Evolutionary conservation across 2,329 filamentous ascomycete species (phyloP), one percentile per base, ranked within the genome.

Genomic region (Pestalotiopsis sp.): DNA sequence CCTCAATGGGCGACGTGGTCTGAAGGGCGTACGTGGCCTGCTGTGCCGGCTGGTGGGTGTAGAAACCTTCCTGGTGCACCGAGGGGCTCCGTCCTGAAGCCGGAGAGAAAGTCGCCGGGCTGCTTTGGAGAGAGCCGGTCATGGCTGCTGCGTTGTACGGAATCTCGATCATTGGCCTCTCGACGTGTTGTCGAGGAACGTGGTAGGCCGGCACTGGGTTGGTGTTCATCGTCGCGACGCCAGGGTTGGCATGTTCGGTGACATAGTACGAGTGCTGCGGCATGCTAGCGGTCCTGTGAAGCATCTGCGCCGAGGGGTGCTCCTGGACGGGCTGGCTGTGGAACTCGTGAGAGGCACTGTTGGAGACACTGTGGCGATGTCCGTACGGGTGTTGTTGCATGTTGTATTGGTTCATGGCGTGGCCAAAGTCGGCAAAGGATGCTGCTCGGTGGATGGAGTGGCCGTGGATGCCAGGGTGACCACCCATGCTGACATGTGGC

Each of bases 191-290:
- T 45, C 83, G 82, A n/a, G 84, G 82, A 64, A 88, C 81, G 64
- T 87, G 85, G 76, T 88, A 88, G 68, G 82, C 77, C n/a, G 83
- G 80, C 62, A 88, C 79, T 6, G 82, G 74, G 71, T 83, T 84
- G 12, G 87, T 84, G 77, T 86, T 88, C 84, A 90, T 86, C 13
- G 87, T 90, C 39, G 87, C 88, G 5, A 91, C 85, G 13, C 85
- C 87, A 11, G 88, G 88, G 73, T 90, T 90, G 75, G 83, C 85
- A 71, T 89, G 87, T 68, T 91, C 88, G 1, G 89, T 85, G 38
- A 90, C 83, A 73, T 89, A 91, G 75, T 85, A 88, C 5, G 79
- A 77, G 45, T 80, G 77, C 62, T 82, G 77, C 3, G 83, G 81
- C 73, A 87, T 79, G 75, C 82, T 84, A 4, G 82, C 73, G n/a